phyloP scores from a whole-genome alignment of 176 grass and related monocot species.

The Cenchrus fungigraminus region DNA sequence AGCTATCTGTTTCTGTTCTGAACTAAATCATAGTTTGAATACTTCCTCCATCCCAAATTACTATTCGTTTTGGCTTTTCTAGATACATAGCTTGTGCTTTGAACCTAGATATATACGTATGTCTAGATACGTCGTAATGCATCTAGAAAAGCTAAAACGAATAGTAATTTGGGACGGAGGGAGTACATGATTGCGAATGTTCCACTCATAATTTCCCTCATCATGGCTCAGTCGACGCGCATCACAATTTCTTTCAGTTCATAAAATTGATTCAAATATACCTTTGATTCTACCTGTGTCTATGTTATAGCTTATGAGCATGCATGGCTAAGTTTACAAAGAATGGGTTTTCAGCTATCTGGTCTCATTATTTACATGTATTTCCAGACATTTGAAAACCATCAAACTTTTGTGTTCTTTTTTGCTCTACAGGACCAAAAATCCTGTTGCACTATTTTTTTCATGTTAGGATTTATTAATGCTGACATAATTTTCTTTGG shows the following conservation, averaged over 20 bases:
- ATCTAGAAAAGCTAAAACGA: no score
- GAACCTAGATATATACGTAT: no score
- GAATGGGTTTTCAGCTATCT: not conserved
- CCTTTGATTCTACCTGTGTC: not conserved
- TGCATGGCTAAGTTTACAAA: not conserved
- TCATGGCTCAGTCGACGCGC: not conserved
- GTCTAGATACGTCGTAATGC: no score
- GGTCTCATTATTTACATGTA: not conserved
- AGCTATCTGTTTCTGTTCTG: not conserved
- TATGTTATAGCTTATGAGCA: not conserved
- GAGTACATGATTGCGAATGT: not conserved
- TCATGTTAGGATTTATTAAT: slow-evolving; percentile 9
- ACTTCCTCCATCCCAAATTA: no score
- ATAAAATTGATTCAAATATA: slow-evolving; percentile 8
- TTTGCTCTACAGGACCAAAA: not conserved
- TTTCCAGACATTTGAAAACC: not conserved
- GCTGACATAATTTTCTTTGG: slow-evolving; percentile 30
- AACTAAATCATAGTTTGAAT: slow-evolving; percentile 12
- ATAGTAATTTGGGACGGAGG: no score
- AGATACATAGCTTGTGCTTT: no score
- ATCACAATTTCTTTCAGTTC: not conserved
- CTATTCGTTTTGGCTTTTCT: no score
- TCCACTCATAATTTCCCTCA: slow-evolving; percentile 1
- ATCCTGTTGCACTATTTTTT: not conserved
- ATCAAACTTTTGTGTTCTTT: slow-evolving; percentile 20